phyloP scores from a whole-genome alignment of 768 basidiomycete genomes.

The Lepiota brunneoincarnata region DNA sequence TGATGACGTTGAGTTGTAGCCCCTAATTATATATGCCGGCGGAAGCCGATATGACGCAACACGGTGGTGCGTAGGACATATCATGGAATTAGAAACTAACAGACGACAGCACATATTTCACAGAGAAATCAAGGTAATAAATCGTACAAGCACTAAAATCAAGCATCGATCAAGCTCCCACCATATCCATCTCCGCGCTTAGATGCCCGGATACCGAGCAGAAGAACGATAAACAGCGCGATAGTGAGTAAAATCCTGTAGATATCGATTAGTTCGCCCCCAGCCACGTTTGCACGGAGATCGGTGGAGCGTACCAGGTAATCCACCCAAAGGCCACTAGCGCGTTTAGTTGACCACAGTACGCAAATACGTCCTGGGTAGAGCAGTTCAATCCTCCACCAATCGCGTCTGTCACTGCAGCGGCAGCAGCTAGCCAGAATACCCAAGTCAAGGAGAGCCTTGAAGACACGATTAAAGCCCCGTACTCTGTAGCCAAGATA shows the following conservation, averaged over 20 bases:
- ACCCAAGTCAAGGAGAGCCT: conserved; percentile 74
- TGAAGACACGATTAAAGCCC: not conserved
- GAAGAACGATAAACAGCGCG: conserved; percentile 38
- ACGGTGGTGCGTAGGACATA: too few relatives aligned
- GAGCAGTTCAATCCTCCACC: conserved; percentile 72
- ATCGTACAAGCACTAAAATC: not conserved
- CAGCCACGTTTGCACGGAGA: not conserved
- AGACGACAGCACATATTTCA: not conserved
- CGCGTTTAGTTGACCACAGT: conserved; percentile 78
- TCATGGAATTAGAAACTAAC: too few relatives aligned
- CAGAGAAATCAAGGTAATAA: not conserved
- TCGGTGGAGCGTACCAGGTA: conserved; percentile 49
- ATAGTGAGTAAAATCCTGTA: conserved; percentile 67
- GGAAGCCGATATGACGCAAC: too few relatives aligned
- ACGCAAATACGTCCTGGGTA: conserved; percentile 45
- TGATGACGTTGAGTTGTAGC: not conserved
- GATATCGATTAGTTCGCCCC: not conserved
- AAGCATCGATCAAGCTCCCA: conserved; percentile 29
- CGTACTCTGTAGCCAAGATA: not conserved
- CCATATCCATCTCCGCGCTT: conserved; percentile 66
- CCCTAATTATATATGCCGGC: too few relatives aligned
- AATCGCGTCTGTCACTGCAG: conserved; percentile 61
- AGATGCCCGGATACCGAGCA: conserved; percentile 57
- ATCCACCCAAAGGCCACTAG: conserved; percentile 76
- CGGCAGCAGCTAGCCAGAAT: conserved; percentile 74